These are phyloP conservation scores for Kazachstania sp. DNA, from an alignment of 1,139 yeast species.

Conservation along the genomic window DNA sequence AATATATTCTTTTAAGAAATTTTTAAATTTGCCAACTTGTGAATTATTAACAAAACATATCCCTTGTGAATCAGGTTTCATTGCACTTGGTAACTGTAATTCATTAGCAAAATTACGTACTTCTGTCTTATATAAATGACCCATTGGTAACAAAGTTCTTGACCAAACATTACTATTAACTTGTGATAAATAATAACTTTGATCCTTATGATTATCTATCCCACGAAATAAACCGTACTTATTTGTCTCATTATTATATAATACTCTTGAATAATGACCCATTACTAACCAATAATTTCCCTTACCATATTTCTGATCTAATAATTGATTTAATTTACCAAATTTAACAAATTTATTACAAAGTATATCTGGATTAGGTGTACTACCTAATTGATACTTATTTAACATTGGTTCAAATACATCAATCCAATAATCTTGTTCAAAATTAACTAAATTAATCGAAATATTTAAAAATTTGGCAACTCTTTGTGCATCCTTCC, in stretches of 20 bases:
- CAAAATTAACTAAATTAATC: conserved; percentile 73
- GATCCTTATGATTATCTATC: conserved; percentile 61
- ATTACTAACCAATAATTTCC: conserved; percentile 79
- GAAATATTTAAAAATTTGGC: conserved; percentile 55
- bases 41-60: conserved; percentile 77
- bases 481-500: conserved; percentile 72
- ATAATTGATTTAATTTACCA: conserved; percentile 59
- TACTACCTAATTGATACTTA: conserved; percentile 58
- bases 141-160: conserved; percentile 66
- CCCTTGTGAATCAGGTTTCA: conserved; percentile 90
- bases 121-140: conserved; percentile 65
- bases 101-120: conserved; percentile 59
- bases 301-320: conserved; percentile 35
- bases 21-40: conserved; percentile 57
- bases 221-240: conserved; percentile 51
- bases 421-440: conserved; percentile 82
- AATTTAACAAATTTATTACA: conserved; percentile 83
- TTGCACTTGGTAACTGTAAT: conserved; percentile 48
- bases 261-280: conserved; percentile 79
- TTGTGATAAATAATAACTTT: conserved; percentile 79
- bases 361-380: conserved; percentile 93
- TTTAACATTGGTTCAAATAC: conserved; percentile 90
- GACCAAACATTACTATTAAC: conserved; percentile 42
- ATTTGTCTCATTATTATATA: conserved; percentile 32
- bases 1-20: conserved; percentile 68